Evolutionary conservation across 2,329 filamentous ascomycete species (phyloP), one percentile per base, ranked within the genome.

Genomic region (Cordyceps militaris): DNA sequence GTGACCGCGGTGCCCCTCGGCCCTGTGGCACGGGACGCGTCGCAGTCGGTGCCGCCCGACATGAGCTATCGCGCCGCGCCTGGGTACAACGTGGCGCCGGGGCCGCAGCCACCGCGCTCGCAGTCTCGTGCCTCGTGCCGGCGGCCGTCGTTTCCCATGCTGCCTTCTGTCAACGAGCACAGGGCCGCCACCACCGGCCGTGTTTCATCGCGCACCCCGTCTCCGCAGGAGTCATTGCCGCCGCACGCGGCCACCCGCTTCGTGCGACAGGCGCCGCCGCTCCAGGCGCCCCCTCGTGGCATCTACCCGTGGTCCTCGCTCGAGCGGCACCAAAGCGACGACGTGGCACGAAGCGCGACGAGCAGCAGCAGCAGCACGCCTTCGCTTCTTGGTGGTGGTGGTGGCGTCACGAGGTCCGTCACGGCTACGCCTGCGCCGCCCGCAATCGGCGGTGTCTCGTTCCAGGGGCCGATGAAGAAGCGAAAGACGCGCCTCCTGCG

Each of bases 391-490:
- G 66, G 67, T 6, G 51, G 26, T 6, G 26, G 16, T 30, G 66
- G 67, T 6, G 51, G 40, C 1, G 28, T 7, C 42, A 46, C 51
- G 23, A 28, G 52, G 30, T 55, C 42, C 10, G 52, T 43, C 26
- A 47, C 52, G 16, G 42, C 16, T 56, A 69, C 66, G 23, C 63
- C 67, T 57, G 66, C 68, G 24, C 44, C 4, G 79, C 55, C 6
- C 10, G 21, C 24, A 11, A 14, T 26, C 43, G 16, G 6, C 8
- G 42, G 53, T 14, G 32, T 40, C 32, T 48, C 53, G 32, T 89
- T 92, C 71, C 83, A 89, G 51, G 94, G 94, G 1, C 91, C 86
- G 72, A 96, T 99, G 85, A 92, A 91, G 79, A 96, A 96, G 79
- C 89, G 93, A 68, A 91, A 91, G 76, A 95, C 88, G 34, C 86